Percentiles rank a stretch among this genome's conserved stretches.
Conservation (phyloP, 2,329 filamentous ascomycete species). For the Microthyrium microscopicum region DNA sequence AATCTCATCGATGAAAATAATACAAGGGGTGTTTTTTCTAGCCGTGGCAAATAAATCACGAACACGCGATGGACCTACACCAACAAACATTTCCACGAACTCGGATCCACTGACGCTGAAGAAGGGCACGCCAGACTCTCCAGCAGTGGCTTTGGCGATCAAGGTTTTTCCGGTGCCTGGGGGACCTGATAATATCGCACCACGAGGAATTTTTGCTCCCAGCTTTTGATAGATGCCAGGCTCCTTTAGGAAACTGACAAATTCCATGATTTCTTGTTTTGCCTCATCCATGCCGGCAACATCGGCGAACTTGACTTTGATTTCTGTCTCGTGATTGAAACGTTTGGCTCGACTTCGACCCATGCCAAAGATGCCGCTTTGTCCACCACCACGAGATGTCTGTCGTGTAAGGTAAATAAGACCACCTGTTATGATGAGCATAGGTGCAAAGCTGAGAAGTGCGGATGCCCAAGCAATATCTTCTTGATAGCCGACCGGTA, state of each 20-base stretch:
- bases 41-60: constrained; percentile 89
- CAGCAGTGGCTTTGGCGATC: constrained; percentile 90
- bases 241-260: constrained; percentile 91
- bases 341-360: constrained; percentile 90
- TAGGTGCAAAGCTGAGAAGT: constrained; percentile 70
- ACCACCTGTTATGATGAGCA: constrained; percentile 67
- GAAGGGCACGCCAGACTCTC: constrained; percentile 92
- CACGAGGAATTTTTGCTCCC: constrained; percentile 92
- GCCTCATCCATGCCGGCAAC: constrained; percentile 97
- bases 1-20: constrained; percentile 99
- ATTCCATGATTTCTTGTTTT: constrained; percentile 98
- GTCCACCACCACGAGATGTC: constrained; percentile 45
- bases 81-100: constrained; percentile 99
- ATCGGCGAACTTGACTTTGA: constrained; percentile 94
- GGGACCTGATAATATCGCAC: constrained; percentile 91
- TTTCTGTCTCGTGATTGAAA: constrained; percentile 91
- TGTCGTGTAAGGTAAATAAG: constrained; percentile 66
- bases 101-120: constrained; percentile 97
- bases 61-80: constrained; percentile 90
- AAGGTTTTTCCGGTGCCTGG: constrained; percentile 97
- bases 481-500: constrained; percentile 74
- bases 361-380: constrained; percentile 82
- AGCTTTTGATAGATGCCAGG: constrained; percentile 84
- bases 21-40: constrained; percentile 90
- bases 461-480: constrained; percentile 59